These are phyloP conservation scores for Hypoxylon lienhwacheense DNA, from an alignment of 495 filamentous ascomycete species.

Conservation along the genomic window DNA sequence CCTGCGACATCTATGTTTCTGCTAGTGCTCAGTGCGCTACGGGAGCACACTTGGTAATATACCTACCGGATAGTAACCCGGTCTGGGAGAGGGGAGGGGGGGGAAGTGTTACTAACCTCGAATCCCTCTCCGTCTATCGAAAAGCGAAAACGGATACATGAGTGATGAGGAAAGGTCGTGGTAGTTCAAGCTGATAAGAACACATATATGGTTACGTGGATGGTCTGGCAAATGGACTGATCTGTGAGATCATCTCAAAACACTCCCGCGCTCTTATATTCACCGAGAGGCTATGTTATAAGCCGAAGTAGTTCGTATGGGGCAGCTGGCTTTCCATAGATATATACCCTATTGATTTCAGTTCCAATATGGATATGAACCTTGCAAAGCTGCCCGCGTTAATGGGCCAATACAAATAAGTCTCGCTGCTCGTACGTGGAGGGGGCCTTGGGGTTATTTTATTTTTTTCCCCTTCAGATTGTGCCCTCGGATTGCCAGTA, in stretches of 20 bases:
- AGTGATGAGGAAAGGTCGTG: not conserved
- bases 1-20: constrained; percentile 9
- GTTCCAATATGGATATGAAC: constrained; percentile 5
- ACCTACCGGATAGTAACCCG: too few species aligned
- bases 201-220: too few species aligned
- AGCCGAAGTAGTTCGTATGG: constrained; percentile 5
- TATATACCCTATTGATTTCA: not conserved
- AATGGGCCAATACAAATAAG: constrained; percentile 9
- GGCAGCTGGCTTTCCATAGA: not conserved
- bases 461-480: constrained; percentile 10
- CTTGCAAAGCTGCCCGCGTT: constrained; percentile 9
- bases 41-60: too few species aligned
- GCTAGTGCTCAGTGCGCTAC: constrained; percentile 2
- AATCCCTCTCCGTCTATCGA: not conserved
- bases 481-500: constrained; percentile 22
- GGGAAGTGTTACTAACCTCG: too few species aligned
- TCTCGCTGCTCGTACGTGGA: not conserved
- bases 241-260: not conserved
- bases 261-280: not conserved
- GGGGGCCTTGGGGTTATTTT: constrained; percentile 11
- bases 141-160: not conserved
- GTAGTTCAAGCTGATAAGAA: constrained; percentile 1
- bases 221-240: constrained; percentile 1
- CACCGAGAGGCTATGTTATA: not conserved
- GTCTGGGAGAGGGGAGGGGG: too few species aligned